Base-by-base conservation (phyloP, 176 grass and related monocot genomes). In the Saccharum officinarum region DNA sequence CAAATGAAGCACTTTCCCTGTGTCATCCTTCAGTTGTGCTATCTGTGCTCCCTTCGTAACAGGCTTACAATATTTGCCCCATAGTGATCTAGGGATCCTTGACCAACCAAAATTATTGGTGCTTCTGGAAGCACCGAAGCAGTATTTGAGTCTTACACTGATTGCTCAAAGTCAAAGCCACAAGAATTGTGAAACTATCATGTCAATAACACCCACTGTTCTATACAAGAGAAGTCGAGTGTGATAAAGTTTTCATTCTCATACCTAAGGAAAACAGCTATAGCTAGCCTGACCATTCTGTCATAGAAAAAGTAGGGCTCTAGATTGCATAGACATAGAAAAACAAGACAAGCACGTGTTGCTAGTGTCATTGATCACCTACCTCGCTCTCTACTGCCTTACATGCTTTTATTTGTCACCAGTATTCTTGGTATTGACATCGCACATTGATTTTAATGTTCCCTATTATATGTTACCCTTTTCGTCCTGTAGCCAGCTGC, bases 401-500 rank as follows among this genome's bases (percentile, higher is more conserved):
- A 39, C 37, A 49, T 59, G 39, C 34, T 68, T 60, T 73, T 44
- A 64, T 74, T 71, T 83, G 26, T 70, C 54, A 74, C 82, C 63
- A 3, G 36, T 67, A 46, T 17, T 78, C 34, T 82, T 33, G 42
- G 25, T 78, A 65, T 66, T 28, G 41, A 71, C 45, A 79, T 47
- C 17, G n/a, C 54, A 28, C 47, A 73, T 67, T 15, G 69, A 38
- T 67, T 59, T 45, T 83, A n/a, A 73, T 40, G 18, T 73, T 73
- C 71, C 54, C 16, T 82, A 64, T 25, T 71, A 39, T 78, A 77
- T 72, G 10, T 36, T 54, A 66, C 36, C 14, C 38, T 77, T 82
- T 81, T 61, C 84, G 7, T 63, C 47, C 38, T 62, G 67, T 89
- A 98, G 93, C 83, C 91, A 46, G 89, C 92, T 34, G 97, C 97